Evolutionary conservation across 495 filamentous ascomycete species (phyloP).

Genomic region (Ascobolus immersus): DNA sequence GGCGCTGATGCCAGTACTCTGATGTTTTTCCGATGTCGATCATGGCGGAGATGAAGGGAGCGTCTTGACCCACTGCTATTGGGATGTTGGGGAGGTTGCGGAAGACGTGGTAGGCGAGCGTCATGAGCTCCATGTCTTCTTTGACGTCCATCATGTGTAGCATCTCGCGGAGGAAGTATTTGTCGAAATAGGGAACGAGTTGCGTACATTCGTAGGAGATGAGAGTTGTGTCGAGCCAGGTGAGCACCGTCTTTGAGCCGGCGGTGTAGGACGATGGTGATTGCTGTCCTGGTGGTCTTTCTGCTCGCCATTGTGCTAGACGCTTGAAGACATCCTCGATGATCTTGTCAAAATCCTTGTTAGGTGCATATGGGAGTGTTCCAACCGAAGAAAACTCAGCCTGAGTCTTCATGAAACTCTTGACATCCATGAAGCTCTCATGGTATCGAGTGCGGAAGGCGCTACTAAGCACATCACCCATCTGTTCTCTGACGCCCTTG

Average conservation of each 20-base stretch:
- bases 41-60: constrained; percentile 55
- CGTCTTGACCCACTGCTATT: constrained; percentile 62
- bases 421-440: constrained; percentile 63
- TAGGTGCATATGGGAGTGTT: constrained; percentile 54
- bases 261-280: constrained; percentile 85
- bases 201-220: constrained; percentile 81
- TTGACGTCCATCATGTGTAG: constrained; percentile 99
- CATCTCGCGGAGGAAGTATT: constrained; percentile 67
- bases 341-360: constrained; percentile 43
- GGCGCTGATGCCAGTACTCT: constrained; percentile 82
- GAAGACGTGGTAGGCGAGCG: constrained; percentile 89
- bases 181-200: constrained; percentile 71
- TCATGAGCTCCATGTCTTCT: constrained; percentile 88
- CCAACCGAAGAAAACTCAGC: constrained; percentile 59
- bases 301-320: constrained; percentile 66
- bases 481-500: constrained; percentile 78
- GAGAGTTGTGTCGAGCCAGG: constrained; percentile 82
- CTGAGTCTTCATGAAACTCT: constrained; percentile 49
- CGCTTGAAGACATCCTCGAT: constrained; percentile 52
- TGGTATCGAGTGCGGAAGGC: constrained; percentile 79
- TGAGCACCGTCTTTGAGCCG: constrained; percentile 79
- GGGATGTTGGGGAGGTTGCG: constrained; percentile 91
- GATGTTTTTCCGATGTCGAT: constrained; percentile 73
- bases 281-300: constrained; percentile 69
- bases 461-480: constrained; percentile 65